phyloP scores from a whole-genome alignment of 2,329 filamentous ascomycete genomes.

The Claviceps capensis region DNA sequence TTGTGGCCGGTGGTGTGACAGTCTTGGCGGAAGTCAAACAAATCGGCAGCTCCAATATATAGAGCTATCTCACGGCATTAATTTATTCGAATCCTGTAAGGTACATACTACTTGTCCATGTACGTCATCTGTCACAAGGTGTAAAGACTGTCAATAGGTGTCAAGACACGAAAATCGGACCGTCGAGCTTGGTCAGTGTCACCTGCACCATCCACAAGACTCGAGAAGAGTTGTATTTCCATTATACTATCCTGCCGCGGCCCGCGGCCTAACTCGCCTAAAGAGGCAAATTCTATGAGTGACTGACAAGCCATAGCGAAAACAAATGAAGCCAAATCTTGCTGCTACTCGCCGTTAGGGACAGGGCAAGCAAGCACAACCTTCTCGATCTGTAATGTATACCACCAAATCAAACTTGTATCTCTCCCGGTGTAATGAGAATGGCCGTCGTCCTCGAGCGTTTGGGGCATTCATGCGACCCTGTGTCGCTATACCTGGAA shows the following conservation, averaged over 20 bases:
- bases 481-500: conserved; percentile 15
- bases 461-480: conserved; percentile 18
- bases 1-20: no score
- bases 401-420: conserved; percentile 10
- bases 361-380: conserved; percentile 1
- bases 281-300: conserved; percentile 15
- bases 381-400: neutral
- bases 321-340: conserved; percentile 9
- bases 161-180: neutral
- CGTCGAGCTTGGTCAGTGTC: neutral
- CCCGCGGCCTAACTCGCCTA: conserved; percentile 22
- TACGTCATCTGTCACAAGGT: neutral
- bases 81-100: no score
- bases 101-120: neutral
- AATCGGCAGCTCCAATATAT: no score
- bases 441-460: conserved; percentile 11
- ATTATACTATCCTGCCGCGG: conserved; percentile 13
- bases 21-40: no score
- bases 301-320: conserved; percentile 19
- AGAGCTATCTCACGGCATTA: no score
- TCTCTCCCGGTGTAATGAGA: conserved; percentile 16
- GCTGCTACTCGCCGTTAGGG: conserved; percentile 4
- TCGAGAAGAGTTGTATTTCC: neutral
- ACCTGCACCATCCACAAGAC: neutral
- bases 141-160: neutral